phyloP scores from a whole-genome alignment of 1,139 yeast species.

The Suhomyces chickasaworum region DNA sequence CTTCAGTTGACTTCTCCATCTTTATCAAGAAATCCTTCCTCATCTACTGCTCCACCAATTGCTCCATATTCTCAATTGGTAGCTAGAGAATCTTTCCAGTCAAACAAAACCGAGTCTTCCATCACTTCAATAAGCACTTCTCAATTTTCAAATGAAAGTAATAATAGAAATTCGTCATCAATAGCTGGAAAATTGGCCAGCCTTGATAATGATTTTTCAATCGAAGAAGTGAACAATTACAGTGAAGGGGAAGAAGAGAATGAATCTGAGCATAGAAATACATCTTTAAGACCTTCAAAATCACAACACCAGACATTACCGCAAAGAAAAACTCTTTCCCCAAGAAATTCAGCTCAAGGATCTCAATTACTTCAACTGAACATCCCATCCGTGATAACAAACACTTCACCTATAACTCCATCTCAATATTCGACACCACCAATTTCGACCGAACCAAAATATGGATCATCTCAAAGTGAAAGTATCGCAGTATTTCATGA shows the following conservation, averaged over 20 bases:
- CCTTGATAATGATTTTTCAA: slow-evolving; percentile 33
- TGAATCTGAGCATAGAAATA: slow-evolving; percentile 6
- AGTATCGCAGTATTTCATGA: slow-evolving; percentile 5
- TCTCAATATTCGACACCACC: slow-evolving; percentile 14
- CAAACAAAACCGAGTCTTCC: slow-evolving; percentile 21
- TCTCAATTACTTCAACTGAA: slow-evolving; percentile 11
- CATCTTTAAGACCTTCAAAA: slow-evolving; percentile 14
- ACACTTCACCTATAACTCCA: neutral
- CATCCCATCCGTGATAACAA: neutral
- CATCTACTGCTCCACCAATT: slow-evolving; percentile 10
- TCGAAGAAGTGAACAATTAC: slow-evolving; percentile 45
- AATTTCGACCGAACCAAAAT: slow-evolving; percentile 9
- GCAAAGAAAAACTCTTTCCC: slow-evolving; percentile 12
- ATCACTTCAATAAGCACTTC: slow-evolving; percentile 18
- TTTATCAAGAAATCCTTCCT: slow-evolving; percentile 5
- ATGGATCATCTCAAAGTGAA: slow-evolving; percentile 16
- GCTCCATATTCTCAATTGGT: slow-evolving; percentile 13
- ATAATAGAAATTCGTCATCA: slow-evolving; percentile 3
- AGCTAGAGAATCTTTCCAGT: slow-evolving; percentile 21
- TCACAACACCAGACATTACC: slow-evolving; percentile 1
- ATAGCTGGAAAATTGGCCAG: slow-evolving; percentile 5
- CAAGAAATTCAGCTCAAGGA: slow-evolving; percentile 6
- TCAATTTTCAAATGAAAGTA: slow-evolving; percentile 19
- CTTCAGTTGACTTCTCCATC: slow-evolving; percentile 5
- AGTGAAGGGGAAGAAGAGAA: slow-evolving; percentile 37